Percentiles rank a stretch among this genome's conserved stretches.
Conservation (phyloP, 1,284 basidiomycete genomes). For the Calocybe gambosa region DNA sequence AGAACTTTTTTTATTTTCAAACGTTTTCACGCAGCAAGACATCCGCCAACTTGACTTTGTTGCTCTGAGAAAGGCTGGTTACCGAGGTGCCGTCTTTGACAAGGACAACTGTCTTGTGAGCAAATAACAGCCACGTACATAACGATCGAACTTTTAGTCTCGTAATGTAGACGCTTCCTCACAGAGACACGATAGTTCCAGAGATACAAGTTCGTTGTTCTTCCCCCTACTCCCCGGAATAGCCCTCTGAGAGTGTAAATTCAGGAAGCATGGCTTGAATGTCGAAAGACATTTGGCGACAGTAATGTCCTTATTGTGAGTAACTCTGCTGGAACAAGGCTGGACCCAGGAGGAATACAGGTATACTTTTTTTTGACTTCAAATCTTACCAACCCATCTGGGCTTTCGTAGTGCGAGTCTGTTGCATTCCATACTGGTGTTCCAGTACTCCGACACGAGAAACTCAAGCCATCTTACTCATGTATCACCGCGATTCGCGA, state of each 20-base stretch:
- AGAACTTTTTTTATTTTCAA: no score
- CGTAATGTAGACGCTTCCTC: constrained; percentile 60
- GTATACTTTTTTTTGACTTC: constrained; percentile 33
- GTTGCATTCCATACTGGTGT: constrained; percentile 73
- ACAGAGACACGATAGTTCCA: constrained; percentile 67
- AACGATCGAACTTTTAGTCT: not conserved
- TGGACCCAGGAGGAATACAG: constrained; percentile 77
- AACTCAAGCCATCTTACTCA: constrained; percentile 72
- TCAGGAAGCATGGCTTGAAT: constrained; percentile 75
- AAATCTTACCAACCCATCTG: constrained; percentile 1
- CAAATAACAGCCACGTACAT: not conserved
- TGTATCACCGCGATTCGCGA: constrained; percentile 64
- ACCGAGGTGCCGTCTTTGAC: constrained; percentile 87
- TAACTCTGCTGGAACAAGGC: constrained; percentile 84
- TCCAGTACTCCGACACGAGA: constrained; percentile 76
- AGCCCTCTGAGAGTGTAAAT: not conserved
- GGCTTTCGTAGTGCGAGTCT: constrained; percentile 70
- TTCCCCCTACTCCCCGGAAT: not conserved
- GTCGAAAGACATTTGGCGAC: constrained; percentile 68
- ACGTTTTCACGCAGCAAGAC: constrained; percentile 48
- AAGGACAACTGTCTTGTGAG: constrained; percentile 92
- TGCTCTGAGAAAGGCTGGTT: constrained; percentile 73
- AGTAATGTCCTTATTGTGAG: constrained; percentile 86
- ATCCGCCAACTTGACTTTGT: constrained; percentile 85
- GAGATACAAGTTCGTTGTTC: constrained; percentile 57